Conservation (phyloP, 306 rosid genomes). For the Abrus precatorius region DNA sequence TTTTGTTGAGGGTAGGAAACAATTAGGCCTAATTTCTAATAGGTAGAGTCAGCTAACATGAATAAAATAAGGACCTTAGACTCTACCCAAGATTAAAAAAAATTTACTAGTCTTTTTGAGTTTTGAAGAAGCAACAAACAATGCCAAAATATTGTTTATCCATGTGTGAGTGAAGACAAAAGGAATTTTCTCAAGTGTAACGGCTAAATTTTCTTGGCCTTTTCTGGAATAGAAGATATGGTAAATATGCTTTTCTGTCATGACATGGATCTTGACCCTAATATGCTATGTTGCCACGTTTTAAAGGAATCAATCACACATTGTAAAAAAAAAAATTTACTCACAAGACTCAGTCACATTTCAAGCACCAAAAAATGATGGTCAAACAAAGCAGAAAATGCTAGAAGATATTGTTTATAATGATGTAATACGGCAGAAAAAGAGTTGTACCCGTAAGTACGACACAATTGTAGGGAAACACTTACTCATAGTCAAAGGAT, state of each 20-base stretch:
- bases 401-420: not conserved
- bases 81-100: not conserved
- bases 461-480: constrained; percentile 30
- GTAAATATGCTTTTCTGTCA: constrained; percentile 46
- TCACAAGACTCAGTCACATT: constrained; percentile 16
- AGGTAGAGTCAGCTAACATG: not conserved
- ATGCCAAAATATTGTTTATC: constrained; percentile 10
- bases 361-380: constrained; percentile 1
- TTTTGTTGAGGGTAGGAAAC: not conserved
- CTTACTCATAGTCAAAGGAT: not conserved
- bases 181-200: constrained; percentile 46
- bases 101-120: constrained; percentile 5
- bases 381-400: constrained; percentile 5
- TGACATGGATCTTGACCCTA: constrained; percentile 36
- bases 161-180: constrained; percentile 42
- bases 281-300: constrained; percentile 24
- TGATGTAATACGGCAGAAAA: not conserved
- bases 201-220: constrained; percentile 50
- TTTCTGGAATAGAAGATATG: constrained; percentile 35
- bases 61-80: constrained; percentile 19
- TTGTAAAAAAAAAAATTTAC: not conserved
- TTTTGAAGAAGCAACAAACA: not conserved
- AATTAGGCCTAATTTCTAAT: constrained; percentile 1
- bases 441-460: constrained; percentile 40
- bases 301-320: constrained; percentile 33